These are phyloP conservation scores for Lenwebbia sp. DNA, from an alignment of 345 rosid species.

Conservation along the genomic window DNA sequence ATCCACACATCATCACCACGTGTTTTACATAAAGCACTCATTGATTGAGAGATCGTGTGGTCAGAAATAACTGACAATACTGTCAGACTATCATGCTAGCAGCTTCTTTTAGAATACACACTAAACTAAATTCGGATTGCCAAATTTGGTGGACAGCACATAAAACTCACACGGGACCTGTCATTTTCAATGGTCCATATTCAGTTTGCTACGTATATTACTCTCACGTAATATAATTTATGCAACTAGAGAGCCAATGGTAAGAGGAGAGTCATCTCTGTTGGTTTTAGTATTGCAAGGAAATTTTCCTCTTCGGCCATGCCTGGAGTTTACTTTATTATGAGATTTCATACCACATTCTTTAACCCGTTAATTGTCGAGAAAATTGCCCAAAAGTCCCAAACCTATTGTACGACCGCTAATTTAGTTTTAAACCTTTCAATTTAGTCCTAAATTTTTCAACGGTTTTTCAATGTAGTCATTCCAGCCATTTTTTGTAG, in stretches of 20 bases:
- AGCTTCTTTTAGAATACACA: too few relatives aligned
- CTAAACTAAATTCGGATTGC: background rate
- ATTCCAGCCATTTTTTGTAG: too few relatives aligned
- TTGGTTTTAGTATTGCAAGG: background rate
- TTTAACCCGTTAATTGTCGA: fast-evolving
- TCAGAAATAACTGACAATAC: too few relatives aligned
- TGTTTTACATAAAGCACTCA: too few relatives aligned
- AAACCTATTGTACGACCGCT: fast-evolving
- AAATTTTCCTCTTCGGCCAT: background rate
- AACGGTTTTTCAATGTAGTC: too few relatives aligned
- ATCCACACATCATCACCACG: too few relatives aligned
- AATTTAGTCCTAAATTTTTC: too few relatives aligned
- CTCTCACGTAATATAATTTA: background rate
- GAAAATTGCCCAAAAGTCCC: background rate
- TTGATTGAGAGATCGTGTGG: too few relatives aligned
- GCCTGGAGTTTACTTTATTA: background rate
- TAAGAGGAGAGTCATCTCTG: background rate
- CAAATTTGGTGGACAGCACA: fast-evolving
- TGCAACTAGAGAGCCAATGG: fast-evolving
- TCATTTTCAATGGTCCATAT: background rate
- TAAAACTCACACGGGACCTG: too few relatives aligned
- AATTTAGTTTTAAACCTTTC: too few relatives aligned
- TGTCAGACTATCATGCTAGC: too few relatives aligned
- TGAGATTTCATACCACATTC: background rate
- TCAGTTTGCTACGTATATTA: fast-evolving